phyloP scores from a whole-genome alignment of 768 basidiomycete genomes.

The Termitomyces sp. region DNA sequence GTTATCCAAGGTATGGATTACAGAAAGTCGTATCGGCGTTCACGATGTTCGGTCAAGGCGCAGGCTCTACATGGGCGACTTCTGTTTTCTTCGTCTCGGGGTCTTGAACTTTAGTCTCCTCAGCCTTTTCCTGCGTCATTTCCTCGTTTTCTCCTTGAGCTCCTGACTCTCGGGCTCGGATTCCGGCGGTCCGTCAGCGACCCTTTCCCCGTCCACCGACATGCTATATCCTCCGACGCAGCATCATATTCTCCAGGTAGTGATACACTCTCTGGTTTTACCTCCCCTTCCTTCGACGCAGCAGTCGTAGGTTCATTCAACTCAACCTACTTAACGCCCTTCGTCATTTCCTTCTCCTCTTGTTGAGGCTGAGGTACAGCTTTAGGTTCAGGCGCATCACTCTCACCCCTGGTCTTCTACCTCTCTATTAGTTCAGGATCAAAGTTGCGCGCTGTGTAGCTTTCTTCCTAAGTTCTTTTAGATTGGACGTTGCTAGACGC shows the following conservation, averaged over 20 bases:
- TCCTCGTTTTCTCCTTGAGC: not conserved
- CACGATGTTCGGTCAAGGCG: conserved; percentile 4
- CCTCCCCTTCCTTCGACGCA: no score
- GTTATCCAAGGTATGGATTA: conserved; percentile 14
- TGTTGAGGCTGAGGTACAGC: no score
- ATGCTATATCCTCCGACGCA: conserved; percentile 9
- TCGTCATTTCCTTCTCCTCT: no score
- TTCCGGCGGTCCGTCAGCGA: not conserved
- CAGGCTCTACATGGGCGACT: not conserved
- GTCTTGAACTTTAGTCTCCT: not conserved
- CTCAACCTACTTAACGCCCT: no score
- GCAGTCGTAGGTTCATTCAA: no score
- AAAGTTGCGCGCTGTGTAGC: no score
- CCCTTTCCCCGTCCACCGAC: conserved; percentile 7
- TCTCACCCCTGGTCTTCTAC: no score
- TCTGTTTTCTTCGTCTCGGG: conserved; percentile 3
- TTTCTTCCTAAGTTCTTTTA: no score
- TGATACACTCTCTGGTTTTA: no score
- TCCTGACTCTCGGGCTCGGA: not conserved
- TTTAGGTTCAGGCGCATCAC: no score
- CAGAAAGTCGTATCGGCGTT: conserved; percentile 5
- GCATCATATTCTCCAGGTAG: no score
- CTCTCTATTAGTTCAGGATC: no score
- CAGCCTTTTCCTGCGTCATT: not conserved
- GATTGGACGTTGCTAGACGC: conserved; percentile 65